Percentiles rank a stretch among this genome's conserved stretches.
Evolutionary conservation across 257 asterid genomes (phyloP).

Genomic region (Solanum appendiculatum): DNA sequence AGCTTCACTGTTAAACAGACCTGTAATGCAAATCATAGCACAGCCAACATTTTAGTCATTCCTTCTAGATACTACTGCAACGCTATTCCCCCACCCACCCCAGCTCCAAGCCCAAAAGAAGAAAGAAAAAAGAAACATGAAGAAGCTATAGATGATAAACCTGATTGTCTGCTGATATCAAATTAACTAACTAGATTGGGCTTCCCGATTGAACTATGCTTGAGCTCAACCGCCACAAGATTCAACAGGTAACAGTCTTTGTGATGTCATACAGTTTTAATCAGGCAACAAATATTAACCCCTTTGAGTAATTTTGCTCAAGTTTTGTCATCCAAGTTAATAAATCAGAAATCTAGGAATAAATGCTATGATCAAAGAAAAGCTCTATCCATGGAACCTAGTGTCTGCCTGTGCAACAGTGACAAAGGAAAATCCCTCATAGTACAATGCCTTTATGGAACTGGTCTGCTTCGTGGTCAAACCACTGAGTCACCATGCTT

Average conservation of each 20-base stretch:
- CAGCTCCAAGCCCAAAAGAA: not conserved
- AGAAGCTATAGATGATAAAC: not conserved
- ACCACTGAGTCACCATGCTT: too few species aligned
- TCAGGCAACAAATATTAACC: not conserved
- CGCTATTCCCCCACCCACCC: not conserved
- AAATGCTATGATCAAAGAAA: not conserved
- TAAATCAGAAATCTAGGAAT: not conserved
- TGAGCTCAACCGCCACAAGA: not conserved
- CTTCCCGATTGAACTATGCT: not conserved
- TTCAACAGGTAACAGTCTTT: not conserved
- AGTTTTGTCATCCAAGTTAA: not conserved
- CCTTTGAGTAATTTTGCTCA: not conserved
- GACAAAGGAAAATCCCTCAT: not conserved
- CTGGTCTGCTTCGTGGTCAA: not conserved
- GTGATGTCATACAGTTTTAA: not conserved
- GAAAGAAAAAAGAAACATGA: not conserved
- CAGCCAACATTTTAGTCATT: not conserved
- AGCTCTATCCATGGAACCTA: not conserved
- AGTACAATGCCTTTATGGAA: not conserved
- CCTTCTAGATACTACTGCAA: not conserved
- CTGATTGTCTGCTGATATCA: not conserved
- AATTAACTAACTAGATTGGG: not conserved
- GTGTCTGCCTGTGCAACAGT: not conserved
- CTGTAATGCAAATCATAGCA: conserved; percentile 26
- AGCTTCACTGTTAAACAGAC: conserved; percentile 46